Percentiles rank a stretch among this genome's conserved stretches.
Conservation (phyloP, 257 asterid species). For the Buddleja alternifolia region DNA sequence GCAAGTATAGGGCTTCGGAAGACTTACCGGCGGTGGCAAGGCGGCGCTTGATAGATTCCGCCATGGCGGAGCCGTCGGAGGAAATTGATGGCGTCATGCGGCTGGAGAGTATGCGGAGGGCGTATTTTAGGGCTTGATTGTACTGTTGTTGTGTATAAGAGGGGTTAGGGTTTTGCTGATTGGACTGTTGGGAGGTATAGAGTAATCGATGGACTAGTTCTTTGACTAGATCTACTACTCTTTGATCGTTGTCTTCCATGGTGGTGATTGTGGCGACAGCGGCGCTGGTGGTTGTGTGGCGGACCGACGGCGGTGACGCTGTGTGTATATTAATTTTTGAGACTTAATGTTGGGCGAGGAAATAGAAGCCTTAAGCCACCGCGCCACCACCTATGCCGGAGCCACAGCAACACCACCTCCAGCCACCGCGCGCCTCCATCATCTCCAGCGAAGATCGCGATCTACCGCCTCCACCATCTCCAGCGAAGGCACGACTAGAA, state of each 20-base stretch:
- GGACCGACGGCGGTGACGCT: slow-evolving; percentile 33
- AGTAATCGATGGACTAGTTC: slow-evolving; percentile 89
- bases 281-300: slow-evolving; percentile 19
- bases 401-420: too few relatives aligned
- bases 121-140: slow-evolving; percentile 77
- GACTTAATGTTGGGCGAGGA: slow-evolving; percentile 57
- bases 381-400: too few relatives aligned
- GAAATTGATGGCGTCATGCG: slow-evolving; percentile 85
- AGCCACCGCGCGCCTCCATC: too few relatives aligned
- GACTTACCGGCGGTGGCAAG: slow-evolving; percentile 96
- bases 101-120: slow-evolving; percentile 87
- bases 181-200: slow-evolving; percentile 38
- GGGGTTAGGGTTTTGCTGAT: slow-evolving; percentile 48
- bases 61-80: slow-evolving; percentile 75
- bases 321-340: slow-evolving; percentile 28
- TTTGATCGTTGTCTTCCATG: slow-evolving; percentile 69
- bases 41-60: slow-evolving; percentile 87
- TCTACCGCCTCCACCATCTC: too few relatives aligned
- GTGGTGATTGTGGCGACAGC: slow-evolving; percentile 29
- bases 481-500: too few relatives aligned
- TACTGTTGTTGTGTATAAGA: slow-evolving; percentile 43
- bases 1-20: slow-evolving; percentile 89
- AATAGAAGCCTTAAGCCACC: too few relatives aligned
- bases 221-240: slow-evolving; percentile 79
- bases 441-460: too few relatives aligned